A percentile compares a stretch with the other conserved stretches of the same genome.
Evolutionary conservation across 2,329 filamentous ascomycete genomes (phyloP).

Genomic region (Xylariaceae sp.): DNA sequence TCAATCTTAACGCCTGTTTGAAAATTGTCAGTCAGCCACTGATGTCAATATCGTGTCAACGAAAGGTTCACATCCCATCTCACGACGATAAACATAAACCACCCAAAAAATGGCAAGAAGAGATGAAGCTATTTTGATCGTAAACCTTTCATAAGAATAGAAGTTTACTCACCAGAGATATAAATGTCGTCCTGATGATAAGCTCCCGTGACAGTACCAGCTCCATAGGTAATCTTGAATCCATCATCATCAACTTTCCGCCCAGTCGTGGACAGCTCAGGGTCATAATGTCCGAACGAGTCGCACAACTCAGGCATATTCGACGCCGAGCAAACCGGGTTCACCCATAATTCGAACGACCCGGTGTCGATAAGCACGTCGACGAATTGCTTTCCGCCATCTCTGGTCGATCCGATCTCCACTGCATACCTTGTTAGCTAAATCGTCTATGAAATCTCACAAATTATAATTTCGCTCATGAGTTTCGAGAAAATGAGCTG

Average conservation of each 20-base stretch:
- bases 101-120: too few relatives aligned
- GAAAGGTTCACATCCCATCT: too few relatives aligned
- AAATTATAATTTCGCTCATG: not conserved
- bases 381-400: slow-evolving; percentile 34
- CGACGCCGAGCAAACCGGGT: slow-evolving; percentile 41
- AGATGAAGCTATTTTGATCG: not conserved
- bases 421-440: slow-evolving; percentile 31
- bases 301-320: slow-evolving; percentile 35
- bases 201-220: slow-evolving; percentile 36
- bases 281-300: slow-evolving; percentile 41
- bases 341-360: slow-evolving; percentile 51
- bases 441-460: not conserved
- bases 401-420: slow-evolving; percentile 37
- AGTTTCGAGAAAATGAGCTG: not conserved
- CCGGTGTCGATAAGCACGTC: slow-evolving; percentile 47
- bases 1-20: slow-evolving; percentile 33
- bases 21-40: not conserved
- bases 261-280: slow-evolving; percentile 37
- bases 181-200: slow-evolving; percentile 44
- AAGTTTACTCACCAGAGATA: slow-evolving; percentile 36
- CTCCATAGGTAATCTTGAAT: slow-evolving; percentile 36
- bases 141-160: not conserved
- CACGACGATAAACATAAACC: too few relatives aligned
- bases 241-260: slow-evolving; percentile 31
- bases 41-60: not conserved